Base-by-base conservation (phyloP, 495 filamentous ascomycete genomes). In the Lichenothelia convexa region DNA sequence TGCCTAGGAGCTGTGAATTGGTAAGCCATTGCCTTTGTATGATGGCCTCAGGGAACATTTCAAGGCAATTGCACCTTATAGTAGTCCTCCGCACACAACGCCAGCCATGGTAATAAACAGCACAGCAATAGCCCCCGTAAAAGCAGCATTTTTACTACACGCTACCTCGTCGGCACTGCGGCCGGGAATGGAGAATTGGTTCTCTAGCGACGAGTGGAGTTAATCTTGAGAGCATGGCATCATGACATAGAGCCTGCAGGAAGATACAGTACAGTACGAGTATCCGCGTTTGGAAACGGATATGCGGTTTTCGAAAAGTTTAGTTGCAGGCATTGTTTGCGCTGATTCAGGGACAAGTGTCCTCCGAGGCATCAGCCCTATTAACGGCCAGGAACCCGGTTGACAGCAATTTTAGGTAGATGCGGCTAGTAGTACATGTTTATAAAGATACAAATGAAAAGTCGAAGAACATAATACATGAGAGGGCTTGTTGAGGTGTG, bases 61-160 rank as follows among this genome's bases (percentile, higher is more conserved):
- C 18, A 33, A 29, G 12, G 23, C 12, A 12, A 29, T 26, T 43
- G 22, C 54, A 77, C 76, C 55, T 93, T 91, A 55, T 97, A 97
- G 57, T 81, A 95, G 50, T 95, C 89, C 47, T 93, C 73, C 13
- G 73, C 70, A 13, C 65, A 68, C 33, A 79, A 48, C 24, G 61
- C 64, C 34, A 71, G 39, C 27, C 47, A 34, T 11, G 65, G 62
- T 12, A 71, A 40, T 32, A 74, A 44, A 31, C 52, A 53, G 22
- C 64, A 45, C 19, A 68, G 32, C 12, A 43, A 30, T 31, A 56
- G 31, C 38, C 43, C 40, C 40, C 42, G 32, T 26, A 59, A 31
- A 35, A 59, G 27, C 21, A 52, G 37, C 55, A 58, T 58, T 33
- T 43, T 46, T n/a, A 16, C 35, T n/a, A n/a, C n/a, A n/a, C n/a